These are phyloP conservation scores for Oehlia diaphana DNA, from an alignment of 192 early-diverging fungal genomes.

Conservation along the genomic window DNA sequence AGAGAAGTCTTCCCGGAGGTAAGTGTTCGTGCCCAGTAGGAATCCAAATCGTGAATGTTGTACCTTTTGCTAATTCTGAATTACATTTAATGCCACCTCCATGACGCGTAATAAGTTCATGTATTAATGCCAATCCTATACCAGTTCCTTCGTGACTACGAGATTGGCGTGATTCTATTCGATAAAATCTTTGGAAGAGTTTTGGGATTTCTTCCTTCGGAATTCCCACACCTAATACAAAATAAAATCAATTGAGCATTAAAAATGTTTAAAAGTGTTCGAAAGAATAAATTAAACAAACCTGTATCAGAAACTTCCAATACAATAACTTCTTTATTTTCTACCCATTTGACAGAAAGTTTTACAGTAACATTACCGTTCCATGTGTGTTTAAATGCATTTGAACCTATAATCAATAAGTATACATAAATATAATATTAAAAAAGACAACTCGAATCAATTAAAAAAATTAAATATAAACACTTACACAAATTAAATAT, in stretches of 20 bases:
- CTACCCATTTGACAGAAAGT: conserved; percentile 42
- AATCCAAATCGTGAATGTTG: conserved; percentile 49
- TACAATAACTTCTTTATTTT: conserved; percentile 37
- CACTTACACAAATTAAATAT: conserved; percentile 53
- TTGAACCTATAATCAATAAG: conserved; percentile 26
- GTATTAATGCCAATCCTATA: conserved; percentile 57
- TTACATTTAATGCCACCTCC: conserved; percentile 45
- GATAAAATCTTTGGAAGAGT: conserved; percentile 60
- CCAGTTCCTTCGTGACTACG: conserved; percentile 60
- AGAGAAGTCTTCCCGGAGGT: not conserved
- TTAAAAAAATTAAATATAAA: not conserved
- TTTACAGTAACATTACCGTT: conserved; percentile 47
- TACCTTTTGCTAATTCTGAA: conserved; percentile 44
- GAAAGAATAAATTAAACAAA: not conserved
- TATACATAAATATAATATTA: too few relatives aligned
- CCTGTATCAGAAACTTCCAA: conserved; percentile 38
- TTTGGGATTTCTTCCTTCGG: conserved; percentile 43
- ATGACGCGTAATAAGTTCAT: conserved; percentile 56
- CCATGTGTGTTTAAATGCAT: conserved; percentile 52
- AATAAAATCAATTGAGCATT: not conserved
- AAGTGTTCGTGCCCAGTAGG: conserved; percentile 50
- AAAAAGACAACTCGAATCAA: not conserved
- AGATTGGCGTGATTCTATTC: conserved; percentile 51
- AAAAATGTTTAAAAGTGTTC: not conserved
- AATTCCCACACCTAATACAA: conserved; percentile 48